phyloP scores from a whole-genome alignment of 257 asterid genomes.

The Solanum infundibuliforme region DNA sequence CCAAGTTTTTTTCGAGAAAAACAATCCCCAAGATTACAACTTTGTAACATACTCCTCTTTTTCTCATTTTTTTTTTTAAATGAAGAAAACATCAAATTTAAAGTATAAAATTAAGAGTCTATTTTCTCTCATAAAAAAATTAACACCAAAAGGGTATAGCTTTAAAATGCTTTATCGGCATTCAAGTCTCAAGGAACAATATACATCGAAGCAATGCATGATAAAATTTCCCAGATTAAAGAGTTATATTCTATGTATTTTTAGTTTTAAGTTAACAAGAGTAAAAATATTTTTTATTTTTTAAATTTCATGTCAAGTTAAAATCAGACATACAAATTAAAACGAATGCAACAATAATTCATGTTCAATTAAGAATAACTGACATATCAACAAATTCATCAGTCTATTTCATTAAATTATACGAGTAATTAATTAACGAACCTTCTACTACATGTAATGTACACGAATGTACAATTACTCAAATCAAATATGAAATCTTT shows the following conservation, averaged over 20 bases:
- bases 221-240: too few species aligned
- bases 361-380: too few species aligned
- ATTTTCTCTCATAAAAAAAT: too few species aligned
- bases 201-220: neutral
- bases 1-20: neutral
- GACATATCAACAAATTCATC: neutral
- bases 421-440: neutral
- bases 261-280: neutral
- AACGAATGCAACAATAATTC: too few species aligned
- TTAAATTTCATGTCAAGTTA: too few species aligned
- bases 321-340: too few species aligned
- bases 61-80: neutral
- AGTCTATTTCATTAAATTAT: neutral
- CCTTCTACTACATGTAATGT: neutral
- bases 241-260: neutral
- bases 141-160: neutral
- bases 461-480: neutral
- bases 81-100: too few species aligned
- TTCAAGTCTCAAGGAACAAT: neutral
- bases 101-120: neutral
- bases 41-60: neutral
- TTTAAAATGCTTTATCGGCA: neutral
- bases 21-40: neutral
- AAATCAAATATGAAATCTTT: neutral
- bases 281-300: too few species aligned